A percentile compares a stretch with the other conserved stretches of the same genome.
Evolutionary conservation across 2,329 filamentous ascomycete genomes (phyloP).

Genomic region (Chaetothyriales sp.): DNA sequence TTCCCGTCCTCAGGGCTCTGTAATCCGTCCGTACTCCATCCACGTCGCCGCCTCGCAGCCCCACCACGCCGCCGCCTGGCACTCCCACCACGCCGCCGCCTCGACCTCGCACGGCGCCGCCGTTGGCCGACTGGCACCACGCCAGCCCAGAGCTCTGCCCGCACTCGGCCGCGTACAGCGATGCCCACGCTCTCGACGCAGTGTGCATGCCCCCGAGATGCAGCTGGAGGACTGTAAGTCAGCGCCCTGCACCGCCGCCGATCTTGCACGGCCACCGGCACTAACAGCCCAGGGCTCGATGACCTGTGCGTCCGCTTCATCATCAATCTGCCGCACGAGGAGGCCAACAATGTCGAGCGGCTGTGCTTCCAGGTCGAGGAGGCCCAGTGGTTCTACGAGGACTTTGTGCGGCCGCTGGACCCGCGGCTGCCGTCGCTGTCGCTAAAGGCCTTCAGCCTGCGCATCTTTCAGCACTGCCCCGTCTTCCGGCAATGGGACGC

Average conservation of each 20-base stretch:
- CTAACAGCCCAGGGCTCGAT: conserved; percentile 59
- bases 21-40: too few relatives aligned
- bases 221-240: conserved; percentile 70
- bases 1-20: too few relatives aligned
- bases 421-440: conserved; percentile 72
- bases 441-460: conserved; percentile 70
- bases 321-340: conserved; percentile 85
- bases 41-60: too few relatives aligned
- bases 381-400: conserved; percentile 99
- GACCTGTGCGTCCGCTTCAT: conserved; percentile 97
- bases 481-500: conserved; percentile 68
- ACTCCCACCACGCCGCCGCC: too few relatives aligned
- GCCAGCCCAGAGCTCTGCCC: not conserved
- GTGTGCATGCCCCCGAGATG: conserved; percentile 45
- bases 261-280: not conserved
- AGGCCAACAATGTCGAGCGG: conserved; percentile 76
- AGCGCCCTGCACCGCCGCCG: not conserved
- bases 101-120: too few relatives aligned
- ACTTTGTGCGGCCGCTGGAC: conserved; percentile 88
- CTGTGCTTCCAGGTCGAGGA: conserved; percentile 99
- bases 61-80: too few relatives aligned
- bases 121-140: not conserved
- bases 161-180: conserved; percentile 25
- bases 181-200: conserved; percentile 46
- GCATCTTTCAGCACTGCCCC: conserved; percentile 89